These are phyloP conservation scores for Pezicula rhizophila DNA, from an alignment of 2,329 filamentous ascomycete genomes.

Conservation along the genomic window DNA sequence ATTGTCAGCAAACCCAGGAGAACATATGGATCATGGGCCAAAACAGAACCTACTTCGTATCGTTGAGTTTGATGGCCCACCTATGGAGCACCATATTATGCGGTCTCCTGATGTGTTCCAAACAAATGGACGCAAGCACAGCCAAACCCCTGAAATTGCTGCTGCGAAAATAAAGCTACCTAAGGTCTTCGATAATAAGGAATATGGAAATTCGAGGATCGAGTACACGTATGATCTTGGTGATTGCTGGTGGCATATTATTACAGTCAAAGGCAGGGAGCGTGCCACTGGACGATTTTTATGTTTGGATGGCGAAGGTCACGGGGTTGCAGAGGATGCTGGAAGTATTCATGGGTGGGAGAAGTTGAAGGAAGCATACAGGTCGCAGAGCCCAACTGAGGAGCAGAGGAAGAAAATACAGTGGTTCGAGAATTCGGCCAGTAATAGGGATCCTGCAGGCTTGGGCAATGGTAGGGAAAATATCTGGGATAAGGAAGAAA, in stretches of 20 bases:
- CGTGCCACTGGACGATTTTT: constrained; percentile 11
- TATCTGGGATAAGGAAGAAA: constrained; percentile 13
- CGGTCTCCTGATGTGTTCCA: not conserved
- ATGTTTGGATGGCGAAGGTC: constrained; percentile 23
- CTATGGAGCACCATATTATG: not conserved
- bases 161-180: not conserved
- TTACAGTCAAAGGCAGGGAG: constrained; percentile 15
- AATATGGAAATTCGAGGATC: constrained; percentile 1
- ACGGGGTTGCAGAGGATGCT: constrained; percentile 27
- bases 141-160: constrained; percentile 1
- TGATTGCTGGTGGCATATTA: constrained; percentile 22
- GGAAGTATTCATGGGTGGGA: constrained; percentile 25
- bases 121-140: not conserved
- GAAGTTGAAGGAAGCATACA: constrained; percentile 26
- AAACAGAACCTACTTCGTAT: constrained; percentile 2
- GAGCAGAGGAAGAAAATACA: constrained; percentile 21
- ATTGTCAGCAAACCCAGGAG: not conserved
- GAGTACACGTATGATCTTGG: constrained; percentile 24
- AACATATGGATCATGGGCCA: not conserved
- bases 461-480: constrained; percentile 15
- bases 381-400: constrained; percentile 13
- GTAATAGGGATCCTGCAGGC: constrained; percentile 21
- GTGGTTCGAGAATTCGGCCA: constrained; percentile 24
- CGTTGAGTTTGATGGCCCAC: not conserved
- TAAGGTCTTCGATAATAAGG: constrained; percentile 1